Evolutionary conservation across 495 filamentous ascomycete genomes (phyloP), one percentile per base, ranked within the genome.

Genomic region (Chlorociboria aeruginascens): DNA sequence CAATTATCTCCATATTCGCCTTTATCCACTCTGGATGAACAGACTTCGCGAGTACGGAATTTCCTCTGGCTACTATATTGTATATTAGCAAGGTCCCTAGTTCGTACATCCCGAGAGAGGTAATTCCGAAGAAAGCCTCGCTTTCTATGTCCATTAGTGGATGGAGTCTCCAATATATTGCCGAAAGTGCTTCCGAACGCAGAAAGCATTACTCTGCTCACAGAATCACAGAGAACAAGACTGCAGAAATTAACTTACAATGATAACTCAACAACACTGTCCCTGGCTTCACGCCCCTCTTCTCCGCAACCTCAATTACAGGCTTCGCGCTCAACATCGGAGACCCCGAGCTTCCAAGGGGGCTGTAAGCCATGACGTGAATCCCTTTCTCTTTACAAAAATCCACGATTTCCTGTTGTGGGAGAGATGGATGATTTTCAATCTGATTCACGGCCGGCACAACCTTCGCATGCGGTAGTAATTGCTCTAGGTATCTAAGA

Each of bases 361-460:
- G 83, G 52, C 76, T 81, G 62, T 87, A 89, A 7, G 84, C 84
- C 30, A 83, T 83, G 56, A 89, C 63, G 56, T 83, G 78, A 46
- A 88, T 87, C 32, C 82, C 82, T 66, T 83, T 83, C 46, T 70
- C 66, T 40, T 71, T 76, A 68, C 82, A 87, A 50, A 81, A 74
- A 59, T 88, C 83, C 32, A 86, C 80, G 55, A 89, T 82, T 56
- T 92, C 85, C 63, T 89, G 81, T 68, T 92, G 86, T 0, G 86
- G 86, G n/a, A 92, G 75, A 6, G 70, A 73, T 11, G 82, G 82
- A 69, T 89, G 85, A 68, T 89, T 89, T 69, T 95, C 88, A 59
- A 93, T 88, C 76, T 93, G 86, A 68, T 93, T 92, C 51, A 79
- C 83, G n/a, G 86, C 86, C 9, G 88, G 88, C 0, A 81, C 61